Evolutionary conservation across 2,329 filamentous ascomycete species (phyloP).

Genomic region (Xylariaceae sp.): DNA sequence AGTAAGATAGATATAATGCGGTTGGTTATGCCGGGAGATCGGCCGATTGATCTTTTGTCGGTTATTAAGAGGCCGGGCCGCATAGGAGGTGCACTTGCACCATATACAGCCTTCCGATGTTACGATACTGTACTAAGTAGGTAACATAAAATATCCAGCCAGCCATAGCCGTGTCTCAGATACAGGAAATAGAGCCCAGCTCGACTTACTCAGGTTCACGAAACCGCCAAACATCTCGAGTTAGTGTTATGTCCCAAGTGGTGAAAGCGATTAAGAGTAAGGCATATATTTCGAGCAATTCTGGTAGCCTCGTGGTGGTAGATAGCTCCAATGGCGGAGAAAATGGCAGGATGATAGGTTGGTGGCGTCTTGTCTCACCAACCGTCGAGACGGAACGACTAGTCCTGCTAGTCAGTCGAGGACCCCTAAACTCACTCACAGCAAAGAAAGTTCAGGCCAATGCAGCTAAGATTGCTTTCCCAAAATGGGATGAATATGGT

Average conservation of each 20-base stretch:
- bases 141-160: background rate
- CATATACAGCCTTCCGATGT: background rate
- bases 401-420: background rate
- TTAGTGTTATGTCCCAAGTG: slow-evolving; percentile 3
- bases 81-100: background rate
- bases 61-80: background rate
- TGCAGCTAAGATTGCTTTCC: slow-evolving; percentile 11
- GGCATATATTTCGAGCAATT: background rate
- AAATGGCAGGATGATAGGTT: background rate
- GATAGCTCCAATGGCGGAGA: background rate
- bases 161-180: slow-evolving; percentile 2
- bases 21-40: background rate
- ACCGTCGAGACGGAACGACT: background rate
- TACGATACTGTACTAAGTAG: background rate
- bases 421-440: slow-evolving; percentile 4
- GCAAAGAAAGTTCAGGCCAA: slow-evolving; percentile 5
- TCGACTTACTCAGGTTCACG: slow-evolving; percentile 35
- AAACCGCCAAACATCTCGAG: slow-evolving; percentile 35
- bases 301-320: background rate
- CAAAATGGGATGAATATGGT: slow-evolving; percentile 9
- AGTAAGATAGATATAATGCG: background rate
- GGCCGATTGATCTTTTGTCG: background rate
- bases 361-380: background rate
- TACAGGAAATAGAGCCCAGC: slow-evolving; percentile 10
- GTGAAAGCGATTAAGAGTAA: background rate